Conservation (phyloP, 768 basidiomycete genomes). For the Rhodotorula diobovata region DNA sequence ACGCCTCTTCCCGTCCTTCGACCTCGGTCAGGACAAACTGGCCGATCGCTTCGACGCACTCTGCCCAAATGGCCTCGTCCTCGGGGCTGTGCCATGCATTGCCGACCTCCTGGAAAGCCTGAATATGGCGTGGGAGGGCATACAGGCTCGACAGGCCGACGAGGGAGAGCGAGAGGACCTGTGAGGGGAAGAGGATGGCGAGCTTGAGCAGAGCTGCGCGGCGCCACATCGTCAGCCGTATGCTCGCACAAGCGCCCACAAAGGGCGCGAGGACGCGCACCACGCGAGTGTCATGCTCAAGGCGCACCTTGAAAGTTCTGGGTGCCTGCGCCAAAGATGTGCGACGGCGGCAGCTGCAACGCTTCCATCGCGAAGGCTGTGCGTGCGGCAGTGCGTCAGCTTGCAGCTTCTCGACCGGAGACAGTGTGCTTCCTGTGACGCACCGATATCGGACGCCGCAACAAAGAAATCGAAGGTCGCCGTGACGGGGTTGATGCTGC, state of each 20-base stretch:
- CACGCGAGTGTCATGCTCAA: too few species aligned
- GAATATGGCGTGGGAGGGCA: constrained; percentile 9
- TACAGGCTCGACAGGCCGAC: constrained; percentile 19
- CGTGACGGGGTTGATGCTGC: background rate
- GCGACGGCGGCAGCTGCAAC: constrained; percentile 18
- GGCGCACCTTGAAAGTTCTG: constrained; percentile 8
- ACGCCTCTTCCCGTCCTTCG: background rate
- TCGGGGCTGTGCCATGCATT: background rate
- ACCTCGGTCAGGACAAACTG: constrained; percentile 4
- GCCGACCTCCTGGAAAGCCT: constrained; percentile 19
- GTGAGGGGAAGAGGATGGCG: constrained; percentile 15
- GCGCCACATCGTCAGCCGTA: accelerated
- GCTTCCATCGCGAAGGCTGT: constrained; percentile 19
- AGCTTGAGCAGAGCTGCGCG: constrained; percentile 14
- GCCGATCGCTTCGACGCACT: constrained; percentile 11
- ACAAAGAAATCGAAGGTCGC: constrained; percentile 2
- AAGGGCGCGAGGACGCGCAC: too few species aligned
- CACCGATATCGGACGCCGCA: constrained; percentile 5
- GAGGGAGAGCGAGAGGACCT: constrained; percentile 23
- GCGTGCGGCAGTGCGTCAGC: background rate
- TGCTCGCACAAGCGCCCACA: background rate
- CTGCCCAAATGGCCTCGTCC: constrained; percentile 7
- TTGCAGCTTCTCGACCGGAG: too few species aligned
- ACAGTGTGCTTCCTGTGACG: background rate
- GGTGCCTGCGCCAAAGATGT: constrained; percentile 18